A percentile compares a stretch with the other conserved stretches of the same genome.
Conservation (phyloP, 805 yeast genomes). For the Pichia cephalocereana region DNA sequence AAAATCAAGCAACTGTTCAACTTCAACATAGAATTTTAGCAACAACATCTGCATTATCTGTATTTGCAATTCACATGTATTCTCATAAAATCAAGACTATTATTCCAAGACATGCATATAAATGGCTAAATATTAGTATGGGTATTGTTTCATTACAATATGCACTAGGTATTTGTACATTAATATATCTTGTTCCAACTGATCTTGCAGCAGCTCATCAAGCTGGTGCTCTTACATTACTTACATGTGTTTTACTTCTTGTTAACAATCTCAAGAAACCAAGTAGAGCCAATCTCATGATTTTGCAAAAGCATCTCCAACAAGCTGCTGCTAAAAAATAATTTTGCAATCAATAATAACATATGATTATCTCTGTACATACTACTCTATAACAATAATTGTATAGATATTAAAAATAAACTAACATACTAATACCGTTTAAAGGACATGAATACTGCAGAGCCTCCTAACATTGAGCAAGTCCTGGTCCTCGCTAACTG, state of each 20-base stretch:
- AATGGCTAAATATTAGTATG: conserved; percentile 56
- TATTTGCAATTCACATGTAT: conserved; percentile 63
- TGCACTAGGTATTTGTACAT: conserved; percentile 75
- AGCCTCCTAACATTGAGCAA: too few species aligned
- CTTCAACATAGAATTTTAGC: conserved; percentile 84
- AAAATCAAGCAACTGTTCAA: conserved; percentile 95
- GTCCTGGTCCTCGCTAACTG: too few species aligned
- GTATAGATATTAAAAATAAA: too few species aligned
- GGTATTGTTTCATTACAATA: conserved; percentile 82
- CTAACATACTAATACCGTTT: too few species aligned
- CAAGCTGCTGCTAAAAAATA: conserved; percentile 5
- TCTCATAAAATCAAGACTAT: conserved; percentile 44
- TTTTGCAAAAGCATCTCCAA: conserved; percentile 22
- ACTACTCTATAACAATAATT: too few species aligned
- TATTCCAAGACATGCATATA: conserved; percentile 50
- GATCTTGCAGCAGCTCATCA: conserved; percentile 94
- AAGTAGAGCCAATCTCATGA: conserved; percentile 23
- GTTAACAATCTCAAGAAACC: conserved; percentile 54
- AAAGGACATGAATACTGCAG: too few species aligned
- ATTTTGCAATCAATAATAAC: too few species aligned
- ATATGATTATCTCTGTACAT: too few species aligned
- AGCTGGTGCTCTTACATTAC: conserved; percentile 87
- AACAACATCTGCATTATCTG: conserved; percentile 63
- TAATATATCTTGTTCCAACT: conserved; percentile 82
- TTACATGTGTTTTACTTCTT: conserved; percentile 67